Base-by-base conservation (phyloP, 23 red algal species). In the Pyropia yezoensis region DNA sequence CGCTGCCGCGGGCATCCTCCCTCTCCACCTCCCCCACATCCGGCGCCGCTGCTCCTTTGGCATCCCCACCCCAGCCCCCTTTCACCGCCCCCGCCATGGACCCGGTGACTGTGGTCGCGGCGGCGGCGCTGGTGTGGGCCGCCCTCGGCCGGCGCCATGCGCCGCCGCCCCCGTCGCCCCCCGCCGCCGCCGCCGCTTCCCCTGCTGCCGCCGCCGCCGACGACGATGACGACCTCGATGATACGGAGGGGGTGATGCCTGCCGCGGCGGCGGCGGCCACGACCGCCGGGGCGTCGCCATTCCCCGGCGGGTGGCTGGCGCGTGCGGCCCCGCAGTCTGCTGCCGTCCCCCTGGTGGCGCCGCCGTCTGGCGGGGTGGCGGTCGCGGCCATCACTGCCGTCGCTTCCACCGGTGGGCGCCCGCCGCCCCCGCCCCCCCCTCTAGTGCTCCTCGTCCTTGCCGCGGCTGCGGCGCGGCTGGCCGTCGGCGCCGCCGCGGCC, bases 41-140 rank as follows among this genome's bases (percentile, higher is more conserved):
- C 18, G 17, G 16, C 60, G 27, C 0, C 28, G 4, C 14, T 16
- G n/a, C n/a, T n/a, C n/a, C n/a, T n/a, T n/a, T n/a, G n/a, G n/a
- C n/a, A n/a, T n/a, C n/a, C n/a, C n/a, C n/a, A n/a, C 60, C 60
- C 14, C 60, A 18, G 16, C 60, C 17, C 60, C 34, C 60, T 18
- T 52, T 26, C 33, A 0, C 66, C 29, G 47, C 45, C 26, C 14
- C 32, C 14, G 63, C 25, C 53, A 12, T n/a, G 72, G 9, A 66
- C 70, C 28, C 78, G 63, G 18, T 68, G 66, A 2, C 27, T 47
- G n/a, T 62, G 62, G 3, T 61, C 69, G 27, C n/a, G 73, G 49
- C 49, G 69, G 20, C 52, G 54, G 5, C 69, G 69, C 3, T 84
- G 75, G 18, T 71, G 69, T 9, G 69, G 73, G 21, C 75, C 75